phyloP scores from a whole-genome alignment of 1,284 basidiomycete genomes.

The Chiua sp. region DNA sequence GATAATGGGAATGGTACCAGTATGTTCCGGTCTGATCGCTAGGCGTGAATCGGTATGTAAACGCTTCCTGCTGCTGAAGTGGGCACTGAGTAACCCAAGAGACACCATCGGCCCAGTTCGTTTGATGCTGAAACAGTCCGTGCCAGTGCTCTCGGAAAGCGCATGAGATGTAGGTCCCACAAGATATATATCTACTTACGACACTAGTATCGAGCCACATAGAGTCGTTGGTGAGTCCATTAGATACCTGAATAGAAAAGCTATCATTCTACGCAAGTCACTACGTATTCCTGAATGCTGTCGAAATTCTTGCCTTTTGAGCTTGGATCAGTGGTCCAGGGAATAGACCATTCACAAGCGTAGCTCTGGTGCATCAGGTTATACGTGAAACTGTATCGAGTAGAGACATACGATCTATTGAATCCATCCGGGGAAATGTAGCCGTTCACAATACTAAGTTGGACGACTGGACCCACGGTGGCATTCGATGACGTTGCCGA shows the following conservation, averaged over 20 bases:
- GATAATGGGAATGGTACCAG: conserved; percentile 41
- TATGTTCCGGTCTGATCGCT: conserved; percentile 35
- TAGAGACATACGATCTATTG: conserved; percentile 32
- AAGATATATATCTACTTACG: conserved; percentile 21
- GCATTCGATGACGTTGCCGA: conserved; percentile 1
- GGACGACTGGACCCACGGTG: conserved; percentile 21
- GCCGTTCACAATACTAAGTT: conserved; percentile 30
- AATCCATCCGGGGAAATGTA: conserved; percentile 42
- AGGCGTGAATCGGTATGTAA: conserved; percentile 29
- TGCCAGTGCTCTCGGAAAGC: conserved; percentile 39
- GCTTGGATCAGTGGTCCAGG: conserved; percentile 34
- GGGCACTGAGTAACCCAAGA: conserved; percentile 42
- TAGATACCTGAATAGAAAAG: conserved; percentile 31
- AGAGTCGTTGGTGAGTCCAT: conserved; percentile 38
- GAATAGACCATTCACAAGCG: conserved; percentile 31
- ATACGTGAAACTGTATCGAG: background rate
- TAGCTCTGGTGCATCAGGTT: conserved; percentile 21
- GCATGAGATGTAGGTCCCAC: background rate
- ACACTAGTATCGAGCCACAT: conserved; percentile 41
- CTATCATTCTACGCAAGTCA: conserved; percentile 16
- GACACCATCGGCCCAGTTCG: conserved; percentile 40
- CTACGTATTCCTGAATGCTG: background rate
- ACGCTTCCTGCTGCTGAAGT: conserved; percentile 25
- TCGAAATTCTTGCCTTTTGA: conserved; percentile 19
- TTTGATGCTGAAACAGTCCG: conserved; percentile 31